Base-by-base conservation (phyloP, 192 early-diverging fungal species). In the Gamsiella multidivaricata region DNA sequence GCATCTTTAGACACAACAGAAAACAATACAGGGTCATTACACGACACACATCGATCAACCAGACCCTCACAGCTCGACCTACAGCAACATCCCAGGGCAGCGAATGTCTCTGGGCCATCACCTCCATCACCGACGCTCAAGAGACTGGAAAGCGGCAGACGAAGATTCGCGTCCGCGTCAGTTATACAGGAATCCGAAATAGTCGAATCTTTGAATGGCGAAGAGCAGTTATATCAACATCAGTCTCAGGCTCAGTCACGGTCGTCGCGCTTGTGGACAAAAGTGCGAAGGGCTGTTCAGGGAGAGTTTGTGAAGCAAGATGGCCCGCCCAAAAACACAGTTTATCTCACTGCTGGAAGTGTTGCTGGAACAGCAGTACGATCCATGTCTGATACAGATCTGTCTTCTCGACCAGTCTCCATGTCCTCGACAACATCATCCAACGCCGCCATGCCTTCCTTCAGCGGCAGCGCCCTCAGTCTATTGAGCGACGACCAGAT, bases 391-490 rank as follows among this genome's bases (percentile, higher is more conserved):
- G 65, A 78, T 12, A 59, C 54, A 0, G 59, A 59, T 3, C 47
- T 69, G n/a, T 28, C 74, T 18, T 61, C 64, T 7, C 36, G 46
- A 50, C 61, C 74, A 0, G 2, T 45, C 7, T 62, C 72, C 12
- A 53, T 65, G 18, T 65, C 73, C 2, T 61, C 73, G 0, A 50
- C 65, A 17, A 28, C 52, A 23, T 78, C 74, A 2, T 64, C 22
- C 22, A 58, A 59, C 23, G 8, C 25, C 12, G 65, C 49, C 32
- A 78, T 78, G 65, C 74, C 74, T 1, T 78, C 74, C 2, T 64
- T 78, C 54, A 64, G 74, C 41, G 69, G 74, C 49, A 69, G 74
- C 25, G 74, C 54, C 9, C 41, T 78, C 20, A 69, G 74, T 55
- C 54, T 78, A 2, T n/a, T 78, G 23, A 78, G 49, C 14, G 74